Base-by-base conservation (phyloP, 305 asterid genomes). In the Fraxinus latifolia region DNA sequence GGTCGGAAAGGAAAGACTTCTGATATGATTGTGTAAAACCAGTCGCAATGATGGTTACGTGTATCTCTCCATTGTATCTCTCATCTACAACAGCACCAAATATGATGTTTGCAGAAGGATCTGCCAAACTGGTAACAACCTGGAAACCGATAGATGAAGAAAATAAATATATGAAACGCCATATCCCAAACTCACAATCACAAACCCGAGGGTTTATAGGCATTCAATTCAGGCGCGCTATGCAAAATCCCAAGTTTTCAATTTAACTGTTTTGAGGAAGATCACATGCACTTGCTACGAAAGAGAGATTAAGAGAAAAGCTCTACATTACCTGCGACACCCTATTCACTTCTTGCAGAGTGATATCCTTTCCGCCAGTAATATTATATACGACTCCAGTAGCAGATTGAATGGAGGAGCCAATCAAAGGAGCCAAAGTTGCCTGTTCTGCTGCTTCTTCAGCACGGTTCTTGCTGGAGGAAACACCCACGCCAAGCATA, bases 1-100 rank as follows among this genome's bases (percentile, higher is more conserved):
- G 98, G 44, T 95, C 99, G 5, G 93, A 85, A 6, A 95, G 90
- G 78, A 95, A 92, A 3, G 88, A 87, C 86, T 90, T 95, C 88
- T 95, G 97, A 82, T 90, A 94, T 1, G 98, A 93, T 70, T 94
- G 97, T 21, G 97, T 86, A 88, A 95, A 95, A 74, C 99, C 99
- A 21, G 99, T 95, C 2, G 99, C 99, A 50, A 95, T 95, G 71
- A 95, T 93, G 2, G 99, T 95, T 34, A 95, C 98, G 5, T 95
- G 99, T 58, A 95, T 94, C 89, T 94, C 98, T 9, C 99, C 98
- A 15, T 91, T 94, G 86, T 91, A 95, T 9, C 97, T 89, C 84
- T 94, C 99, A 77, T 95, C 99, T 87, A 95, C 99, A 36, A 95
- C 99, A 53, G 99, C 99, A 15, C 99, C 99, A 85, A 95, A 95